A percentile compares a stretch with the other conserved stretches of the same genome.
phyloP scores from a whole-genome alignment of 2,329 filamentous ascomycete species.

The Tolypocladium sp. region DNA sequence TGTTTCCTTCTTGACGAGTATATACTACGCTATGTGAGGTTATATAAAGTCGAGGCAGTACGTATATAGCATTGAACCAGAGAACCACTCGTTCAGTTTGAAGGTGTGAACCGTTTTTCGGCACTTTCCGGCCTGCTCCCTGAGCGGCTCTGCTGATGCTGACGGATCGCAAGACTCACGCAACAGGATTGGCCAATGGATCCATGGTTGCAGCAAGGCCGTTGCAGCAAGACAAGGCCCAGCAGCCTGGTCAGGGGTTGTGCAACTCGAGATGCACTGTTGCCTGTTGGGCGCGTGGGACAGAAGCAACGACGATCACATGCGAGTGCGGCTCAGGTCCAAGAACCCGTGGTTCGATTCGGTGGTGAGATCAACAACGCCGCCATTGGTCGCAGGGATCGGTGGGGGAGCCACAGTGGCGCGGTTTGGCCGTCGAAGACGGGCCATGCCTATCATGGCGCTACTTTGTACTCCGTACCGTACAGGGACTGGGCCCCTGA shows the following conservation, averaged over 20 bases:
- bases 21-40: background rate
- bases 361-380: constrained; percentile 1
- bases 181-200: background rate
- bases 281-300: background rate
- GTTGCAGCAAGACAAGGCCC: background rate
- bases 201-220: background rate
- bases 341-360: background rate
- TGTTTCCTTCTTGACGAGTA: background rate
- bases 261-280: background rate
- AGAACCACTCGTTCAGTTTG: background rate
- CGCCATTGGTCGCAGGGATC: background rate
- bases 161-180: background rate
- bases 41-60: background rate
- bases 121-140: background rate
- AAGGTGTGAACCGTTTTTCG: background rate
- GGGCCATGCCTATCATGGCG: background rate
- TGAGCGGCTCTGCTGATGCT: background rate
- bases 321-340: background rate
- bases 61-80: background rate
- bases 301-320: background rate
- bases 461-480: too few species aligned
- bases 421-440: background rate
- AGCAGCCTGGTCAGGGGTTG: background rate
- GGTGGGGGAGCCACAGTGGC: constrained; percentile 1
- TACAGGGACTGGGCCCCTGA: background rate